Percentiles rank a stretch among this genome's conserved stretches.
Evolutionary conservation across 2,329 filamentous ascomycete species (phyloP).

Genomic region (Aspergillus viridinutans): DNA sequence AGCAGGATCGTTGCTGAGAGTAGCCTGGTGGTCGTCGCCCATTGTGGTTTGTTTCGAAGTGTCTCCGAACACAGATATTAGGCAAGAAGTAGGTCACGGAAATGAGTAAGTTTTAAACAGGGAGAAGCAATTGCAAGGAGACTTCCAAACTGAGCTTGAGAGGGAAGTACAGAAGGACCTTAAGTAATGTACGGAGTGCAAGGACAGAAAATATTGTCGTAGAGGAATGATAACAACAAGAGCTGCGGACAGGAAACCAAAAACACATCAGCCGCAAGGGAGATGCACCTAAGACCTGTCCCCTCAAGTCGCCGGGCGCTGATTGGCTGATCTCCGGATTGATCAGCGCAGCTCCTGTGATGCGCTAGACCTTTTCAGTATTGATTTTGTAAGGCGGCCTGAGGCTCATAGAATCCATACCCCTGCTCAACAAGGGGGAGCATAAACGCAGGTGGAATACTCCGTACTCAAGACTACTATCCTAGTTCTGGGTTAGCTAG

Average conservation of each 20-base stretch:
- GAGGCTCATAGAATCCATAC: not conserved
- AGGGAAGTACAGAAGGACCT: not conserved
- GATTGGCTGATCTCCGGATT: not conserved
- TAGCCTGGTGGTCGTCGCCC: slow-evolving; percentile 30
- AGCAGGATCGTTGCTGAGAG: slow-evolving; percentile 37
- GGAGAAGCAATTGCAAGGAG: not conserved
- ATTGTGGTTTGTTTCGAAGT: slow-evolving; percentile 21
- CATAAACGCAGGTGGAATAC: too few relatives aligned
- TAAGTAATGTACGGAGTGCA: not conserved
- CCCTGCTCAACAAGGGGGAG: not conserved
- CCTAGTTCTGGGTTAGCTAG: too few relatives aligned
- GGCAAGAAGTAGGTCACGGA: slow-evolving; percentile 11
- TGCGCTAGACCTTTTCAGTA: not conserved
- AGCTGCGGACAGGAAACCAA: not conserved
- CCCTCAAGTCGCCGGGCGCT: not conserved
- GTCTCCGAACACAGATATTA: slow-evolving; percentile 15
- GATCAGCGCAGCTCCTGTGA: not conserved
- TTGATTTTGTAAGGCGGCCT: not conserved
- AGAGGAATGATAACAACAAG: not conserved
- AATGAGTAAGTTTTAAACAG: slow-evolving; percentile 11
- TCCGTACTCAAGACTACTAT: too few relatives aligned
- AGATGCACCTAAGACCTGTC: not conserved
- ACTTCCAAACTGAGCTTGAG: not conserved
- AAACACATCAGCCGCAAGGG: not conserved
- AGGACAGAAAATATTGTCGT: not conserved